Base-by-base conservation (phyloP, 176 grass and related monocot species). In the Zea luxurians region DNA sequence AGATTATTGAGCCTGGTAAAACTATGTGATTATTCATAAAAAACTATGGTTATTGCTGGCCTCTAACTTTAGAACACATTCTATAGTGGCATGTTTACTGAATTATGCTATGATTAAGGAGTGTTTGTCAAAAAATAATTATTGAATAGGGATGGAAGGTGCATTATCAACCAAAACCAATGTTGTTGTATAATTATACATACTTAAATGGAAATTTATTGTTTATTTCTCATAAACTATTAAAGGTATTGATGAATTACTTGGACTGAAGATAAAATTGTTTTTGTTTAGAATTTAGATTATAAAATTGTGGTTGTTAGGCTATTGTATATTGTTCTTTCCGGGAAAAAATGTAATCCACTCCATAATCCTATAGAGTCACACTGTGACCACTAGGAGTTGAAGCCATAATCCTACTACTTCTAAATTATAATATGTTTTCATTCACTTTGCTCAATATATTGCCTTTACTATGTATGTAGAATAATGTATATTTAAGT, bases 71-170 rank as follows among this genome's bases (percentile, higher is more conserved):
- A 47, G 4, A 40, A 42, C 1, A 4, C 1, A 63, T 46, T 38
- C 44, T 52, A 21, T 6, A 43, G 44, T 64, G 16, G 20, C 68
- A 18, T 9, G 0, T 72, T 15, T 85, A 13, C 63, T 38, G 13
- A 49, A 73, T 66, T 21, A 74, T 73, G 27, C 17, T 70, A 59
- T 42, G 47, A 66, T 59, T 47, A 7, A 40, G 4, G 48, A 73
- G 21, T 40, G 16, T 71, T 80, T 73, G 48, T 17, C 6, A 37
- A 35, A 36, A 10, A 50, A 82, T 27, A 27, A 48, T 17, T 4
- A 64, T 49, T 47, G 41, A 52, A 50, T 54, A 48, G 7, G 2
- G 21, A 57, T 8, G 10, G 63, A 84, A 70, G 42, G 43, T 75
- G 3, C 37, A 37, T 66, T 20, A 45, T 64, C 41, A 66, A 8